Evolutionary conservation across 176 grass and related monocot genomes (phyloP).

Genomic region (Oryza glaberrima): DNA sequence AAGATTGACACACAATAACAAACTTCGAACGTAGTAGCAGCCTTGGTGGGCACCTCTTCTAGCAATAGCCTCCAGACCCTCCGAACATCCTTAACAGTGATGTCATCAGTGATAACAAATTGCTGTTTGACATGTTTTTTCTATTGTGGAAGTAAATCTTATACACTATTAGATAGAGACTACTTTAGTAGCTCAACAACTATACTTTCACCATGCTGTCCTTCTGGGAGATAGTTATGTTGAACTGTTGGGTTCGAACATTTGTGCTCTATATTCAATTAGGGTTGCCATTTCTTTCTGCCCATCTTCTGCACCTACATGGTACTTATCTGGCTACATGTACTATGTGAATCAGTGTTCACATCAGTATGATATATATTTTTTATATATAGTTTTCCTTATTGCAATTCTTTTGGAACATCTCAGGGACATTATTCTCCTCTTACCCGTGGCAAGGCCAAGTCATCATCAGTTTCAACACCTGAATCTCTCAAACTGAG

Average conservation of each 20-base stretch:
- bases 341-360: neutral
- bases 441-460: neutral
- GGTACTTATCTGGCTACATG: neutral
- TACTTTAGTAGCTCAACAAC: neutral
- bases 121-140: neutral
- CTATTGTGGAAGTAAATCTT: neutral
- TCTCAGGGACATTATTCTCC: slow-evolving; percentile 14
- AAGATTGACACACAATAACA: neutral
- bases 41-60: neutral
- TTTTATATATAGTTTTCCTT: slow-evolving; percentile 30
- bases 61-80: neutral
- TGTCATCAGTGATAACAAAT: neutral
- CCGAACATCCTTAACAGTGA: neutral
- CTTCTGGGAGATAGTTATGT: neutral
- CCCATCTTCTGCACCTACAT: neutral
- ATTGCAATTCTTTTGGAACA: slow-evolving; percentile 21
- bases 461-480: slow-evolving; percentile 13
- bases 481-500: slow-evolving; percentile 46
- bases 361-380: slow-evolving; percentile 1
- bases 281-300: neutral
- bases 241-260: neutral
- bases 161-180: neutral
- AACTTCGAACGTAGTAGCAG: neutral
- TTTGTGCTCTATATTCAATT: neutral
- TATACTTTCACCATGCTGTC: neutral